phyloP scores from a whole-genome alignment of 2,329 filamentous ascomycete genomes.

The Aspergillus sp. region DNA sequence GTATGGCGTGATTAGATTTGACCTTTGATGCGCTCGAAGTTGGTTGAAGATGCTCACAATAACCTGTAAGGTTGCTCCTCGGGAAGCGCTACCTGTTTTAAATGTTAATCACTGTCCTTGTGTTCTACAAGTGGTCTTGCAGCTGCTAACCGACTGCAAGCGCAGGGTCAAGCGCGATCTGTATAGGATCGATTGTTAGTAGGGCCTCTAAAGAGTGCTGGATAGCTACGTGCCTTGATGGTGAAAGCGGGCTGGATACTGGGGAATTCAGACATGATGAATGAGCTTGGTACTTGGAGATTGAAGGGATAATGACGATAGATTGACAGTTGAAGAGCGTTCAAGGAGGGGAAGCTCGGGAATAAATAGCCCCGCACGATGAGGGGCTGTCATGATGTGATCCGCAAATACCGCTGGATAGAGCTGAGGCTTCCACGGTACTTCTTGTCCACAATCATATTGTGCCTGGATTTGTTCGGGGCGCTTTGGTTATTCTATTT shows the following conservation, averaged over 20 bases:
- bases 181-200: background rate
- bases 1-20: background rate
- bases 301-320: no score
- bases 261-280: constrained; percentile 38
- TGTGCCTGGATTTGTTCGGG: background rate
- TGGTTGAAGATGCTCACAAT: constrained; percentile 27
- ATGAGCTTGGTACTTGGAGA: no score
- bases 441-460: background rate
- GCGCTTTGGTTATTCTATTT: background rate
- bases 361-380: background rate
- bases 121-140: background rate
- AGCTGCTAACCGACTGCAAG: constrained; percentile 31
- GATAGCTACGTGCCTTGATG: constrained; percentile 27
- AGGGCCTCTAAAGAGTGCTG: background rate
- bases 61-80: constrained; percentile 36
- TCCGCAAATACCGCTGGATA: background rate
- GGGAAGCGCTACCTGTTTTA: constrained; percentile 35
- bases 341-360: background rate
- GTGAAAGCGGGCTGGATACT: constrained; percentile 43
- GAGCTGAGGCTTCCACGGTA: background rate
- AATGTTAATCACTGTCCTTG: background rate
- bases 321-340: background rate
- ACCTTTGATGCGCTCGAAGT: background rate
- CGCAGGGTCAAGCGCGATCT: constrained; percentile 34
- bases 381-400: background rate